A percentile compares a stretch with the other conserved stretches of the same genome.
phyloP scores from a whole-genome alignment of 2,329 filamentous ascomycete genomes.

The Ilyonectria robusta region DNA sequence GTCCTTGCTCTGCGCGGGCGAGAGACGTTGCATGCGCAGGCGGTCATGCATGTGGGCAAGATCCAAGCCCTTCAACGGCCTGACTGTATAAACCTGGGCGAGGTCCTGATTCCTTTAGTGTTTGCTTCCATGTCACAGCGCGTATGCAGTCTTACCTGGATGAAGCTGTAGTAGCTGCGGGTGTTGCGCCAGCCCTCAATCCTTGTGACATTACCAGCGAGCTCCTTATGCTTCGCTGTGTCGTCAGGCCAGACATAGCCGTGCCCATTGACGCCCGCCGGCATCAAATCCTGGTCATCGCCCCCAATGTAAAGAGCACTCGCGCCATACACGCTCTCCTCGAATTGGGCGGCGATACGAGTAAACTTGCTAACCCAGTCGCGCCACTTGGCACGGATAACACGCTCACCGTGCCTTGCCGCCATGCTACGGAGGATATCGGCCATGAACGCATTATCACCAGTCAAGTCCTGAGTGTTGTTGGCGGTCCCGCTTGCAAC shows the following conservation, averaged over 20 bases:
- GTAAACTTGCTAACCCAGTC: slow-evolving; percentile 97
- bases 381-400: slow-evolving; percentile 92
- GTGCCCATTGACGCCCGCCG: slow-evolving; percentile 79
- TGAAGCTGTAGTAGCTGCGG: slow-evolving; percentile 94
- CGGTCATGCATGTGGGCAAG: slow-evolving; percentile 94
- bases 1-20: slow-evolving; percentile 81
- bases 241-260: slow-evolving; percentile 97
- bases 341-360: slow-evolving; percentile 91
- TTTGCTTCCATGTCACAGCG: neutral
- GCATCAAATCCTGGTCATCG: slow-evolving; percentile 75
- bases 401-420: slow-evolving; percentile 89
- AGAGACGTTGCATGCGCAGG: slow-evolving; percentile 84
- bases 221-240: slow-evolving; percentile 82
- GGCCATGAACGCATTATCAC: slow-evolving; percentile 90
- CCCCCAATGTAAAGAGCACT: slow-evolving; percentile 89
- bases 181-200: slow-evolving; percentile 99
- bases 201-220: slow-evolving; percentile 90
- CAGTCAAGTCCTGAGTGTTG: slow-evolving; percentile 78
- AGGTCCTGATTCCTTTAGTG: slow-evolving; percentile 67
- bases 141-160: slow-evolving; percentile 72
- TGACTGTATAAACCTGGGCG: slow-evolving; percentile 73
- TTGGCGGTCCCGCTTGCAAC: slow-evolving; percentile 60
- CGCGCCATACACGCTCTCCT: slow-evolving; percentile 94
- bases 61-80: slow-evolving; percentile 85
- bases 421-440: slow-evolving; percentile 87